Conservation (phyloP, 192 early-diverging fungal species). For the Dissophora ornata region DNA sequence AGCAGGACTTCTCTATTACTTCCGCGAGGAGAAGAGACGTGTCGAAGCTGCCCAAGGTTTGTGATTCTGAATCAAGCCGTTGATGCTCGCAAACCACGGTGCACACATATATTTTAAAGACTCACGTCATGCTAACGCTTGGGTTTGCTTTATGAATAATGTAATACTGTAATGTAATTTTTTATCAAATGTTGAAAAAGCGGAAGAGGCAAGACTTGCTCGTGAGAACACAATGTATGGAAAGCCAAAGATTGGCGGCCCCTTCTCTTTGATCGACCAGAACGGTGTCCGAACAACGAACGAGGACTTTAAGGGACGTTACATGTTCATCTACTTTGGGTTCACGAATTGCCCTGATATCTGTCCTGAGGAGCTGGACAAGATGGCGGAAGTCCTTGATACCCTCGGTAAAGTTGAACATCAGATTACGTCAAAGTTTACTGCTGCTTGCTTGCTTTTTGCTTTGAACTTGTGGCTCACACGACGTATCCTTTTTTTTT, state of each 20-base stretch:
- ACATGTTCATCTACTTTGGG: slow-evolving; percentile 97
- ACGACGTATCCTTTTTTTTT: not conserved
- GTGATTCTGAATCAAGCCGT: not conserved
- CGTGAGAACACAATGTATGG: slow-evolving; percentile 63
- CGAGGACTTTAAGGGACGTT: slow-evolving; percentile 84
- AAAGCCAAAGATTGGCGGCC: slow-evolving; percentile 91
- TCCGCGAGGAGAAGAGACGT: slow-evolving; percentile 70
- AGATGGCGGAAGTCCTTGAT: slow-evolving; percentile 92
- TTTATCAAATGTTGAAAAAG: slow-evolving; percentile 12
- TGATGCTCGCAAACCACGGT: no score
- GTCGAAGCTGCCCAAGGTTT: slow-evolving; percentile 59
- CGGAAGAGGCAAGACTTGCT: slow-evolving; percentile 44
- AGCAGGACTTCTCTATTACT: slow-evolving; percentile 70
- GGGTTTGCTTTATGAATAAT: no score
- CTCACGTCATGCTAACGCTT: no score
- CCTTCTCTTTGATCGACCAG: slow-evolving; percentile 88
- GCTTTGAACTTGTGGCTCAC: no score
- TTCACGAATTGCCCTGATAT: slow-evolving; percentile 99
- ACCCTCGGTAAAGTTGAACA: slow-evolving; percentile 65
- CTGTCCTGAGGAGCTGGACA: slow-evolving; percentile 98
- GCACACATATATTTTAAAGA: no score
- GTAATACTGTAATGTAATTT: no score
- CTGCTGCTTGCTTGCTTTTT: no score
- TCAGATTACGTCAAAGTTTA: no score
- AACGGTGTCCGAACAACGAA: slow-evolving; percentile 78